phyloP scores from a whole-genome alignment of 2,329 filamentous ascomycete genomes.

The Diplodia mutila region DNA sequence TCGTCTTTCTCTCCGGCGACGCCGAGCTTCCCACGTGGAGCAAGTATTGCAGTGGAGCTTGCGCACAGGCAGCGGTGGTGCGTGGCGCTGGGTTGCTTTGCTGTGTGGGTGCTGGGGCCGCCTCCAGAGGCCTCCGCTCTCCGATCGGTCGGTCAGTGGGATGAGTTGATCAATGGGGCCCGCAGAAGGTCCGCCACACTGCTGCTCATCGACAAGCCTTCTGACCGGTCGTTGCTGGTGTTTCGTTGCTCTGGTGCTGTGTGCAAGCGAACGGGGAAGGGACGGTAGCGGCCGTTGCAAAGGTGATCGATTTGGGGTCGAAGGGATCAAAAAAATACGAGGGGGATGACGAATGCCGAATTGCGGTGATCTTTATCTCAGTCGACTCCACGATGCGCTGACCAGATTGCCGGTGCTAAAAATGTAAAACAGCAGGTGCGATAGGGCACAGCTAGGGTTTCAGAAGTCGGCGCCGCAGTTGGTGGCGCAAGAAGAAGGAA shows the following conservation, averaged over 20 bases:
- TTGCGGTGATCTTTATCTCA: background rate
- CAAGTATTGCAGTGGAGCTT: conserved; percentile 2
- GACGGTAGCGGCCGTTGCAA: background rate
- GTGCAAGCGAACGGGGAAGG: no score
- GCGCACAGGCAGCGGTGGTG: background rate
- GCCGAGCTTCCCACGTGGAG: conserved; percentile 17
- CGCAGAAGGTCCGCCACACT: background rate
- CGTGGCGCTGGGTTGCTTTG: background rate
- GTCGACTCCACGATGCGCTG: background rate
- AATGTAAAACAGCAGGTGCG: background rate
- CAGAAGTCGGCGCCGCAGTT: background rate
- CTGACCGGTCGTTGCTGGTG: background rate
- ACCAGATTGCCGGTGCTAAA: background rate
- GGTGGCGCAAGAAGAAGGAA: background rate
- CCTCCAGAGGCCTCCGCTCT: background rate
- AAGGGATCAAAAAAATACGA: background rate
- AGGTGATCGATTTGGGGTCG: background rate
- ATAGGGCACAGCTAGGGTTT: background rate
- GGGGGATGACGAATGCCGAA: conserved; percentile 2
- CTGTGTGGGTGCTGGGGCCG: background rate
- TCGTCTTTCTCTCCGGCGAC: background rate
- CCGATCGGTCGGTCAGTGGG: background rate
- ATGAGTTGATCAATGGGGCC: background rate
- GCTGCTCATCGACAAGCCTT: background rate
- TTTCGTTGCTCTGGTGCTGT: background rate